A percentile compares a stretch with the other conserved stretches of the same genome.
These are phyloP conservation scores for Cucurbita ficifolia DNA, from an alignment of 306 rosid species.

Conservation along the genomic window DNA sequence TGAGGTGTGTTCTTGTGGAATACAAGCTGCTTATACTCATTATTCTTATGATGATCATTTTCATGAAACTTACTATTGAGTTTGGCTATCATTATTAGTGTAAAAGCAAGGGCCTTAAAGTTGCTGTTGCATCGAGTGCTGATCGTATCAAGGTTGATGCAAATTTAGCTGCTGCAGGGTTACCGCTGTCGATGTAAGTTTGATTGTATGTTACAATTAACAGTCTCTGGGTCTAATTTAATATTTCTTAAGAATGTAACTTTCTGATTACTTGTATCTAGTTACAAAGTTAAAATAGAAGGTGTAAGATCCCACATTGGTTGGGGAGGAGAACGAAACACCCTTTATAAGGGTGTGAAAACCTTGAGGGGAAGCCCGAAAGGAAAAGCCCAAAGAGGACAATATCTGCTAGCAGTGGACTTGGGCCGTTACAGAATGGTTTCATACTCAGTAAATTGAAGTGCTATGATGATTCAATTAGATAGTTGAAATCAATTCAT, in stretches of 20 bases:
- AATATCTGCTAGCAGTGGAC: too few relatives aligned
- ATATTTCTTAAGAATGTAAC: not conserved
- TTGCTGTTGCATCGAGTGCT: constrained; percentile 98
- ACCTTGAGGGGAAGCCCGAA: too few relatives aligned
- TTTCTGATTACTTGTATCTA: not conserved
- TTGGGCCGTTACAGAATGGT: not conserved
- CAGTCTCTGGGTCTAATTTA: not conserved
- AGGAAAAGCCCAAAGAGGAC: too few relatives aligned
- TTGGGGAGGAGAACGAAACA: too few relatives aligned
- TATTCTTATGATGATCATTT: not conserved
- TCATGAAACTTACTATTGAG: constrained; percentile 12
- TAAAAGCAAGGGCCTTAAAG: constrained; percentile 83
- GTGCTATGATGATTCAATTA: not conserved
- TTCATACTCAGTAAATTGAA: not conserved
- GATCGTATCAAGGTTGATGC: constrained; percentile 96
- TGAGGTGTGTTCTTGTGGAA: constrained; percentile 36
- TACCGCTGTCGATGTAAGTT: constrained; percentile 75
- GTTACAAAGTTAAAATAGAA: not conserved
- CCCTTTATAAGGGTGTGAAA: too few relatives aligned
- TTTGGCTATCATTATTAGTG: constrained; percentile 35
- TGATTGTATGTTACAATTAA: not conserved
- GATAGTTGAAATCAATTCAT: not conserved
- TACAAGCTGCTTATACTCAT: not conserved
- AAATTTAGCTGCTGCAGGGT: constrained; percentile 79
- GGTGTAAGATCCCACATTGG: too few relatives aligned